phyloP scores from a whole-genome alignment of 768 basidiomycete species.

The Suillus hirtellus region DNA sequence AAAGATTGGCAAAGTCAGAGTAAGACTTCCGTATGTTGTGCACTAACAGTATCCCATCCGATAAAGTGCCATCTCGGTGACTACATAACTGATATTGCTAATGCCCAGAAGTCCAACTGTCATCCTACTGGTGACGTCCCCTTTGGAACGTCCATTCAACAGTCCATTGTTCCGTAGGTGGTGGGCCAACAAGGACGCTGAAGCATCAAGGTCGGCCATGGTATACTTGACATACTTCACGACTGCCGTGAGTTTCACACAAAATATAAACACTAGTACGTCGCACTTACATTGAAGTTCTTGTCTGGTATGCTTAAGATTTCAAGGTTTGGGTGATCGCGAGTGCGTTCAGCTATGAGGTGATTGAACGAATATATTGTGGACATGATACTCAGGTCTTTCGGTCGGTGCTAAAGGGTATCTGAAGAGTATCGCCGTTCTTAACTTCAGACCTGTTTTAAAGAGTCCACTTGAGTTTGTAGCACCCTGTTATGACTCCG shows the following conservation, averaged over 20 bases:
- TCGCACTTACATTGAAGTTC: slow-evolving; percentile 19
- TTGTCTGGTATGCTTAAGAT: slow-evolving; percentile 29
- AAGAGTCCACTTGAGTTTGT: background rate
- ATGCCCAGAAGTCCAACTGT: slow-evolving; percentile 28
- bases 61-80: slow-evolving; percentile 27
- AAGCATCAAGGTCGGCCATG: slow-evolving; percentile 23
- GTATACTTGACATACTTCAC: slow-evolving; percentile 28
- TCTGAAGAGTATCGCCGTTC: background rate
- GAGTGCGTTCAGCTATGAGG: slow-evolving; percentile 23
- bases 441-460: background rate
- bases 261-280: background rate
- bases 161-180: slow-evolving; percentile 20
- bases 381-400: slow-evolving; percentile 17
- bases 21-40: background rate
- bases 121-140: slow-evolving; percentile 25
- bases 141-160: slow-evolving; percentile 25
- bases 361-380: slow-evolving; percentile 29
- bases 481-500: too few relatives aligned
- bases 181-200: slow-evolving; percentile 29
- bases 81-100: slow-evolving; percentile 30
- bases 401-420: background rate
- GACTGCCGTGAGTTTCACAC: background rate
- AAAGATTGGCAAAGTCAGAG: background rate
- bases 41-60: slow-evolving; percentile 34
- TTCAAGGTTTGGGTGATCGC: slow-evolving; percentile 22